Evolutionary conservation across 768 basidiomycete genomes (phyloP), one percentile per base, ranked within the genome.

Genomic region (Mycena olivaceomarginata): DNA sequence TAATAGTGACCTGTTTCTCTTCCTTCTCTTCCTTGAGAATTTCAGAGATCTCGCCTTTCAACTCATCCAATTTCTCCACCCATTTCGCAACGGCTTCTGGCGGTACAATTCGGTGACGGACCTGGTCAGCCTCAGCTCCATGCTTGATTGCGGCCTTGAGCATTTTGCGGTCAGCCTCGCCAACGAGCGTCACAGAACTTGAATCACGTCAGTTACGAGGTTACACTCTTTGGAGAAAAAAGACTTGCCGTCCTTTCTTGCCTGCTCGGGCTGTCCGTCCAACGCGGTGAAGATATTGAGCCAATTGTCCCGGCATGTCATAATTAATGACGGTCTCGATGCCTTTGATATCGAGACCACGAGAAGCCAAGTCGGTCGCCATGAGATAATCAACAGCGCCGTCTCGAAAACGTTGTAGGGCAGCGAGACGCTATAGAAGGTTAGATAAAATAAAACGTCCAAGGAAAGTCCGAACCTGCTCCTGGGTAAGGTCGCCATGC

Each of bases 301-400:
- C 93, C 45, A 99, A 88, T 82, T 97, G 95, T 22, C 92, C 91
- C 12, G 98, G 98, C 98, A 99, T 98, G 84, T 99, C 98, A 83
- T 98, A 99, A 85, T 99, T 99, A 84, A 99, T 97, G 77, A 99
- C 97, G 3, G 97, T 97, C 83, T 99, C 96, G 37, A 99, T 94
- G 18, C 98, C 98, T 83, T 98, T 98, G 88, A 99, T 98, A 86
- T 99, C 98, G 40, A 99, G 90, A 85, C 98, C 96, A 76, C 97
- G 93, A 71, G 97, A 96, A 43, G 98, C 98, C 46, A 99, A 88
- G 84, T 99, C 98, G 0, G 98, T 99, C 4, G 98, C 98, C 90
- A 99, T 95, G 11, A 99, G 88, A 85, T 93, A 99, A 84, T 97
- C 95, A n/a, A 95, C 95, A 39, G 90, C 83, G 22, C 96, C 95